Evolutionary conservation across 805 yeast genomes (phyloP), one percentile per base, ranked within the genome.

Genomic region (Zygotorulaspora chibaensis): DNA sequence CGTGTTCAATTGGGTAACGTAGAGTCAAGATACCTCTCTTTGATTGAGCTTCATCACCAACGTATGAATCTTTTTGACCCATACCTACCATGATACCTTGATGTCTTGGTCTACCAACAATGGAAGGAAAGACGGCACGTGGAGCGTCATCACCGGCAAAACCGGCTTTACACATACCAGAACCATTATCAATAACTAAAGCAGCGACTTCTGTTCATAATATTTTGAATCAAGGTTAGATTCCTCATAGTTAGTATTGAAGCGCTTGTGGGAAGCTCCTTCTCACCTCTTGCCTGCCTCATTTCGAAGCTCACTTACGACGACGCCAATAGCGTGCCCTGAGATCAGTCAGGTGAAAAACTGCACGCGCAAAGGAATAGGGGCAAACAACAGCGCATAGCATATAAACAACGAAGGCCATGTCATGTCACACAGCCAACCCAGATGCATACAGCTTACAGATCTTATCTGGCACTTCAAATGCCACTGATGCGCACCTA

Each of bases 121-220:
- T 91, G 54, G 98, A 93, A 70, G 99, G 99, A 91, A 93, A 93
- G 63, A 93, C 99, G 67, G 99, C 98, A 75, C 97, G 87, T 71
- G 99, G 99, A 58, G 98, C 98, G 79, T 93, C 99, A 71, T 93
- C 98, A 80, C 99, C 99, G 83, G 99, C 98, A 73, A 90, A 93
- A 77, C 99, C 99, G 91, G 99, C 99, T 75, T 93, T 93, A 84
- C 99, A 93, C 98, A 93, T 93, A 83, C 99, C 99, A 70, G 99
- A 93, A 80, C 99, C 99, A 79, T 91, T 91, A 75, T 91, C 99
- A 77, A 91, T 91, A 78, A 91, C 98, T 64, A 71, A 67, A 55
- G 70, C 70, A 56, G 70, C 70, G 53, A 66, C 70, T 58, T 66
- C 70, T 66, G 49, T 29, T 35, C 25, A 20, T 20, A 20, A 20